Evolutionary conservation across 176 grass and related monocot genomes (phyloP), one percentile per base, ranked within the genome.

Genomic region (Aegilops umbellulata): DNA sequence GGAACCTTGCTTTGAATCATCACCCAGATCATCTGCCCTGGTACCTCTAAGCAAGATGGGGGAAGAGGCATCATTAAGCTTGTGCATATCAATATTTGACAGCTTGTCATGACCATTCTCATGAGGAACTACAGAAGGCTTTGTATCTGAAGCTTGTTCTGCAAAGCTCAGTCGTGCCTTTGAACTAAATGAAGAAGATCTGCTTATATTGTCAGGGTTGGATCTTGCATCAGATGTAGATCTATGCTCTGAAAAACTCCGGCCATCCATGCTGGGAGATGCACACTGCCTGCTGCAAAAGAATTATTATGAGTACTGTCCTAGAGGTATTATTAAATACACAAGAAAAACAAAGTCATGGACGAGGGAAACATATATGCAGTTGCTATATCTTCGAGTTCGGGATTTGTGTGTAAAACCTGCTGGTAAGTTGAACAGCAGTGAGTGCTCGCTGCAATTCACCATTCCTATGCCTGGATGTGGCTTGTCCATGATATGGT

Each of bases 171-270:
- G 51, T 25, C 83, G 88, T 44, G 89, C 32, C 86, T 94, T 97
- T 22, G 89, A 99, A 86, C 86, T 91, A 88, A 93, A 90, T 12
- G 97, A 96, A 81, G 92, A 89, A 84, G 94, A 94, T 87, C 94
- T 90, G 91, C 97, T 99, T 85, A 89, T 78, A 89, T 94, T 74
- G 25, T 94, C 97, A 83, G 80, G 78, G 84, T 98, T 95, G 61
- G 87, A 87, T 85, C 74, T 86, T 68, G 80, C 72, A 75, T 94
- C 93, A 78, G 81, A 71, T 63, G 84, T 84, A 64, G 90, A 99
- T 77, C 78, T 94, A 89, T 99, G 90, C 71, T 99, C 90, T 55
- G 90, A 90, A 60, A 92, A 61, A 85, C 90, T 94, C 49, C 77
- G 82, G 22, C 78, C 86, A 86, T 99, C 90, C 0, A 47, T 88